Evolutionary conservation across 2,329 filamentous ascomycete species (phyloP).

Genomic region (Diaporthe australafricana): DNA sequence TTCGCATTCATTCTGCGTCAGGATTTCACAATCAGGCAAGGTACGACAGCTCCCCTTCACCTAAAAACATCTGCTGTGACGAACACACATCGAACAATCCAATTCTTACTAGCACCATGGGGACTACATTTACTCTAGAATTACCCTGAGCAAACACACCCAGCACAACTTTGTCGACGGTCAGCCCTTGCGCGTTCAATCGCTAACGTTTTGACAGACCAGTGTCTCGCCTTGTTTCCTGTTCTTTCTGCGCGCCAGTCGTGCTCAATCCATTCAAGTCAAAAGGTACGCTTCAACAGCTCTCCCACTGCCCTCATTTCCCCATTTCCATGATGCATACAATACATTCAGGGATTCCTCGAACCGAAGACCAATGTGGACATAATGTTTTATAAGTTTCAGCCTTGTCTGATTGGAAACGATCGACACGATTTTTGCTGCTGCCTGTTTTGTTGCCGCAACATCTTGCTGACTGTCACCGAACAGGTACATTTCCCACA

Average conservation of each 20-base stretch:
- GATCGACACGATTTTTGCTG: slow-evolving; percentile 37
- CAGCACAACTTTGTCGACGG: slow-evolving; percentile 25
- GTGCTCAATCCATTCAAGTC: not conserved
- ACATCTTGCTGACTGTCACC: slow-evolving; percentile 45
- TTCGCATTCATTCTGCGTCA: slow-evolving; percentile 25
- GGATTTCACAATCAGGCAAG: slow-evolving; percentile 40
- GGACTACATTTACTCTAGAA: slow-evolving; percentile 64
- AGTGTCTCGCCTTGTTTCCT: slow-evolving; percentile 30
- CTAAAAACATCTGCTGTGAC: slow-evolving; percentile 51
- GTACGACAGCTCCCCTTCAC: slow-evolving; percentile 40
- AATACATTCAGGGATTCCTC: slow-evolving; percentile 76
- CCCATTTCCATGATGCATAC: slow-evolving; percentile 67
- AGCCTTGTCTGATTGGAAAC: slow-evolving; percentile 74
- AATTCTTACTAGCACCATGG: slow-evolving; percentile 70
- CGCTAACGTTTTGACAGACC: slow-evolving; percentile 20
- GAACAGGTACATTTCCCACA: slow-evolving; percentile 55
- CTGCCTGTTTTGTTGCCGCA: slow-evolving; percentile 44
- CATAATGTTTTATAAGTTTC: slow-evolving; percentile 69
- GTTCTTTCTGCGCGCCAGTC: slow-evolving; percentile 11
- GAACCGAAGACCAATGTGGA: slow-evolving; percentile 75
- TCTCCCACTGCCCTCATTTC: slow-evolving; percentile 34
- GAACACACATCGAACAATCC: slow-evolving; percentile 69
- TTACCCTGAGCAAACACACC: slow-evolving; percentile 64
- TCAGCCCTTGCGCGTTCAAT: not conserved
- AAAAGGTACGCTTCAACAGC: slow-evolving; percentile 60